phyloP scores from a whole-genome alignment of 2,329 filamentous ascomycete genomes.

The Fusarium nodosum region DNA sequence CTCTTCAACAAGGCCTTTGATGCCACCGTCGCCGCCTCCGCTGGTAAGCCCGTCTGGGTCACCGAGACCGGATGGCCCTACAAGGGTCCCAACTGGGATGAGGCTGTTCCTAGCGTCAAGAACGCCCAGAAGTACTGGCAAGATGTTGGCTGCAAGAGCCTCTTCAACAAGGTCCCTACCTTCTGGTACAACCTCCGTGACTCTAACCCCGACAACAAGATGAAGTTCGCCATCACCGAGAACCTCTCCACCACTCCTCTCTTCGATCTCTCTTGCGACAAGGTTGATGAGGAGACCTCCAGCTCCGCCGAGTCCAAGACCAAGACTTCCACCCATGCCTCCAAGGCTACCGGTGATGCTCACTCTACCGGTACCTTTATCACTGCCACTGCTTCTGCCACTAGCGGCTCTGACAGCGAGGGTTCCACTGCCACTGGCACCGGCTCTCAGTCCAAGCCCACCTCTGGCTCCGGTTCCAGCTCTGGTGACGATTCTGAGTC shows the following conservation, averaged over 20 bases:
- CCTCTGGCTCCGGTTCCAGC: constrained; percentile 18
- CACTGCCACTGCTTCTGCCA: constrained; percentile 55
- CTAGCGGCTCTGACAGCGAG: constrained; percentile 63
- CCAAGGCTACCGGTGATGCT: constrained; percentile 28
- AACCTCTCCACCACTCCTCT: constrained; percentile 64
- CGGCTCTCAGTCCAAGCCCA: constrained; percentile 28
- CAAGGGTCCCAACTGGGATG: constrained; percentile 65
- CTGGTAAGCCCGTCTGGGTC: constrained; percentile 70
- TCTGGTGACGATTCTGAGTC: constrained; percentile 13
- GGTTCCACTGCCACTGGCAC: constrained; percentile 58
- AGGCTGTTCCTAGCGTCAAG: constrained; percentile 66
- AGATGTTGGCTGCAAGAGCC: constrained; percentile 69
- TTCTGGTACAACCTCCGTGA: constrained; percentile 75
- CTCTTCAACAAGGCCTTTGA: constrained; percentile 68
- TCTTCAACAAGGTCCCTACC: constrained; percentile 67
- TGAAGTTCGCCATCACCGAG: constrained; percentile 70
- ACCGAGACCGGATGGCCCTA: constrained; percentile 77
- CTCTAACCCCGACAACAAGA: constrained; percentile 70
- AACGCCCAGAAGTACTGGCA: constrained; percentile 76
- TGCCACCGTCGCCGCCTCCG: constrained; percentile 60
- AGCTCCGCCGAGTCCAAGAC: constrained; percentile 42
- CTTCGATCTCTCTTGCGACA: constrained; percentile 68
- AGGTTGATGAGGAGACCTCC: constrained; percentile 47
- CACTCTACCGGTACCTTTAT: constrained; percentile 58
- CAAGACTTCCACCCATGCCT: constrained; percentile 28